Evolutionary conservation across 192 early-diverging fungal species (phyloP).

Genomic region (Umbelopsis ramanniana): DNA sequence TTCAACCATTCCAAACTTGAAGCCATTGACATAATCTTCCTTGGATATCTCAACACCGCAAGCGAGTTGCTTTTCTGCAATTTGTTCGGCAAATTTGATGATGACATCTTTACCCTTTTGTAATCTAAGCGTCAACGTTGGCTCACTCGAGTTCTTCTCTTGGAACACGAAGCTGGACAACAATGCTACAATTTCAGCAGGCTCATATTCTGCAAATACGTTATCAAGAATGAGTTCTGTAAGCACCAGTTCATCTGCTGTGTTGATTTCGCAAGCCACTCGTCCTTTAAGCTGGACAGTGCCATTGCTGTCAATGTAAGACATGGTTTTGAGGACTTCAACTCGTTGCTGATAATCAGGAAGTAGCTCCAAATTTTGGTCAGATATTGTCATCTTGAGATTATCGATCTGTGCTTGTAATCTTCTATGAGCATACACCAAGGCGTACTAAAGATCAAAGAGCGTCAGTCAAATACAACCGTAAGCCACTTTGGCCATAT

Average conservation of each 20-base stretch:
- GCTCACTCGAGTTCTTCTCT: slow-evolving; percentile 77
- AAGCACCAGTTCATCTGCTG: slow-evolving; percentile 91
- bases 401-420: slow-evolving; percentile 75
- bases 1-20: slow-evolving; percentile 91
- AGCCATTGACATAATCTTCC: slow-evolving; percentile 42
- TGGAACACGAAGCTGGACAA: slow-evolving; percentile 95
- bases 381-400: slow-evolving; percentile 79
- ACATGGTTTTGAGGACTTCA: slow-evolving; percentile 80
- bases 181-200: slow-evolving; percentile 92
- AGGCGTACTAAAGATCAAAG: slow-evolving; percentile 44
- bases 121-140: slow-evolving; percentile 69
- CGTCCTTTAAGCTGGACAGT: slow-evolving; percentile 95
- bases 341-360: slow-evolving; percentile 93
- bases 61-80: slow-evolving; percentile 74
- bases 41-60: slow-evolving; percentile 61
- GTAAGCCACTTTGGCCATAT: not conserved
- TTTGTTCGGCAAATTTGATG: slow-evolving; percentile 64
- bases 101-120: slow-evolving; percentile 68
- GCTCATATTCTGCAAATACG: slow-evolving; percentile 84
- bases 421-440: slow-evolving; percentile 57
- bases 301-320: slow-evolving; percentile 81
- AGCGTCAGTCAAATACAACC: not conserved
- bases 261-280: slow-evolving; percentile 97
- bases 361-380: slow-evolving; percentile 90
- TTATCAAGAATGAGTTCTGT: slow-evolving; percentile 97